Evolutionary conservation across 2,329 filamentous ascomycete species (phyloP), one percentile per base, ranked within the genome.

Genomic region (Sporothrix inflata): DNA sequence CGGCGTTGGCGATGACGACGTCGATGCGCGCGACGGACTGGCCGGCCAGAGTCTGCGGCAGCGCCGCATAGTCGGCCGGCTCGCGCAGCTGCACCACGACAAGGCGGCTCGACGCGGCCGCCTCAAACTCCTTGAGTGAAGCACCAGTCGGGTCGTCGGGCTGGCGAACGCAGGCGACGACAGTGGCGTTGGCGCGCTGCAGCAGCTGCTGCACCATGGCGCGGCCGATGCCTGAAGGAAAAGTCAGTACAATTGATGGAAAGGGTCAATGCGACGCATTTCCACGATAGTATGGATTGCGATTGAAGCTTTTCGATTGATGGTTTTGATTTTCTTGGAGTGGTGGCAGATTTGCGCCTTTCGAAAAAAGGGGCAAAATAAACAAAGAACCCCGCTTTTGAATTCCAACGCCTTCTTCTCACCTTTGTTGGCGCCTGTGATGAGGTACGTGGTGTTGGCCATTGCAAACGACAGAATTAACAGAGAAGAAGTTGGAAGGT

Each of bases 61-160:
- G 74, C 1, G 74, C 69, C 49, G 70, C 38, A 11, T 69, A 75
- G 69, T 72, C 61, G 60, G 70, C 14, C 34, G 66, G 27, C 2
- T 76, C 76, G 73, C 76, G 73, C 12, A 79, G 75, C 24, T 76
- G 74, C 45, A 77, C 16, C 16, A 76, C 60, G 38, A 77, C 55
- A 6, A 78, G 70, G 8, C 34, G 68, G 71, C 74, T 76, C 24
- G 66, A 65, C 4, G 73, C 21, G 21, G 74, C 71, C 40, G 69
- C 78, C 81, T 97, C 92, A 27, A 97, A 84, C 77, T 94, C 90
- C 81, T 95, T 92, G 27, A 98, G 85, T 38, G 91, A 90, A 2
- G 93, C 97, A 14, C 72, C 67, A 12, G 74, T 68, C 19, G 72
- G 55, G 42, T 75, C 57, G 42, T 74, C 19, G 3, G 75, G 75